Evolutionary conservation across 2,329 filamentous ascomycete species (phyloP), one percentile per base, ranked within the genome.

Genomic region (Trichoderma sp.): DNA sequence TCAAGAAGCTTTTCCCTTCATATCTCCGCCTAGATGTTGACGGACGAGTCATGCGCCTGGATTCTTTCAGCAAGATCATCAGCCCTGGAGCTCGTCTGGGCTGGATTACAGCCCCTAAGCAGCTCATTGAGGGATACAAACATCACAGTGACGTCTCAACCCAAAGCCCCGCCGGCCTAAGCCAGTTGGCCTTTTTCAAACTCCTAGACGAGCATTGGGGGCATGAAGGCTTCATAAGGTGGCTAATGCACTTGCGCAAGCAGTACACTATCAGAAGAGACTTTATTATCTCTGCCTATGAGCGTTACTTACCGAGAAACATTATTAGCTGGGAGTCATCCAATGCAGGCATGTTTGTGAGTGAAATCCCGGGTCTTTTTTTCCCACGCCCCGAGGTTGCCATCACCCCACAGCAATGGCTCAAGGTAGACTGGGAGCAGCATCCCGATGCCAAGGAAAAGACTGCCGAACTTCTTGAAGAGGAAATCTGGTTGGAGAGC

Each of bases 1-100:
- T 97, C 66, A 93, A 97, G 80, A 92, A 90, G 2, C 86, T 97
- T 12, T 88, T 90, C 4, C 93, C 93, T 0, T 95, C 92, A 0
- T 97, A 92, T 78, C 82, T 97, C 52, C 90, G 85, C 70, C 78
- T 97, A 67, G 94, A 97, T 76, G 86, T 87, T 22, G 91, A 97
- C 73, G 94, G 94, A 67, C 90, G 94, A 39, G 94, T 97, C 50
- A 85, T 97, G 68, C 90, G 94, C 56, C 85, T 97, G 3, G 94
- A 97, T 78, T 97, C 94, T 1, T 97, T 97, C 78, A 95, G 92
- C 75, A 97, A 98, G 81, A 96, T 92, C 0, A 86, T 97, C 19
- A 93, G 93, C 0, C 94, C 94, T 0, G 94, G 94, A 2, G 96
- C 92, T 75, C 89, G 94, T 34, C 82, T 97, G 1, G 94, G 94